Evolutionary conservation across 129 eudicot species (phyloP), one percentile per base, ranked within the genome.

Genomic region (Calendula officinalis): DNA sequence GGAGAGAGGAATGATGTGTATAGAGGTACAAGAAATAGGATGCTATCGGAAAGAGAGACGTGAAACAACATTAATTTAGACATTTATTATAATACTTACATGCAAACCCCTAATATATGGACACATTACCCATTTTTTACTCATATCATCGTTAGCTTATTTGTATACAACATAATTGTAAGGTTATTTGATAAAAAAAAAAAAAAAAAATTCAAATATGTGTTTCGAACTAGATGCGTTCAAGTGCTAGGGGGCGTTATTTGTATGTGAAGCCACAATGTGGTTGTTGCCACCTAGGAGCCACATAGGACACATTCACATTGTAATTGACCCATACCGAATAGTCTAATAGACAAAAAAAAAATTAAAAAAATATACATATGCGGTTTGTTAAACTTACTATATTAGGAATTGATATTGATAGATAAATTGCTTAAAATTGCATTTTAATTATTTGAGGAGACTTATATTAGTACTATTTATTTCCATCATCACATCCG

Each of bases 331-430:
- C 30, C 30, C 30, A 22, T 22, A 22, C 30, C 30, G 30, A 22
- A 2, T 22, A 2, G 30, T 22, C 30, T 22, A n/a, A n/a, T n/a
- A n/a, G n/a, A n/a, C n/a, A n/a, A n/a, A n/a, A n/a, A n/a, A n/a
- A n/a, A n/a, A n/a, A n/a, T n/a, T n/a, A n/a, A n/a, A n/a, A n/a
- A n/a, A n/a, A n/a, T n/a, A n/a, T n/a, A n/a, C 60, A 72, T 45
- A 64, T 73, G 72, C 12, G 39, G 77, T 73, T 73, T 64, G 72
- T 73, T 73, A 73, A 58, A 15, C 12, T 56, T 73, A 56, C 78
- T 36, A 56, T 65, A 0, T 73, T 36, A 45, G 78, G 78, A 73
- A 73, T 73, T 58, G 54, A 46, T 73, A 64, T 47, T 30, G 17
- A 56, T 47, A 43, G 38, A 46, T 48, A 65, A 57, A 73, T 73